Evolutionary conservation across 345 rosid genomes (phyloP).

Genomic region (Pistacia atlantica): DNA sequence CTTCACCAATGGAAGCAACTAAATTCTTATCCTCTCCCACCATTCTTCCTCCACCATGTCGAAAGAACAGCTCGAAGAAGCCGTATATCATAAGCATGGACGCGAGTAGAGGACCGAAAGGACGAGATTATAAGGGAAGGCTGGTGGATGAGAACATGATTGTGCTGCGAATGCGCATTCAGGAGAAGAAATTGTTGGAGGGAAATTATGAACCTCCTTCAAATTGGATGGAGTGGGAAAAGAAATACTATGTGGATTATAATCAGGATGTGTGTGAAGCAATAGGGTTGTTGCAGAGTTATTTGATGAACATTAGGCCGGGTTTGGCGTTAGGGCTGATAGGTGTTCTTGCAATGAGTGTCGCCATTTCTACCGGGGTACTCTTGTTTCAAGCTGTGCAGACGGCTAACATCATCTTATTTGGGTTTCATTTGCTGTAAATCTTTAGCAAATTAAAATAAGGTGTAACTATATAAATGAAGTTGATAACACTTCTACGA

Average conservation of each 20-base stretch:
- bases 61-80: not conserved
- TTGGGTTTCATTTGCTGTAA: not conserved
- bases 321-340: conserved; percentile 27
- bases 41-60: not conserved
- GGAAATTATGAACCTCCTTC: conserved; percentile 6
- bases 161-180: conserved; percentile 29
- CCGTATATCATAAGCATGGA: not conserved
- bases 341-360: conserved; percentile 8
- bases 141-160: conserved; percentile 39
- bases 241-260: conserved; percentile 20
- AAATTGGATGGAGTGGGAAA: conserved; percentile 44
- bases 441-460: not conserved
- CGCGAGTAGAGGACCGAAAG: conserved; percentile 3
- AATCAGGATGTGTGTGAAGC: conserved; percentile 29
- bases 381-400: conserved; percentile 18
- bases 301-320: conserved; percentile 31
- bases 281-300: conserved; percentile 29
- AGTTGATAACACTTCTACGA: no score
- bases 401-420: conserved; percentile 8
- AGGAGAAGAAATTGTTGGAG: conserved; percentile 28
- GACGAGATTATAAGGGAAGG: conserved; percentile 14
- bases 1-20: conserved; percentile 12
- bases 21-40: not conserved
- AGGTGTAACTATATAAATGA: no score
- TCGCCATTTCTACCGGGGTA: conserved; percentile 15